Percentiles rank a stretch among this genome's conserved stretches.
These are phyloP conservation scores for Globisporangium yorkense DNA, from an alignment of 352 stramenopile genomes.

Conservation along the genomic window DNA sequence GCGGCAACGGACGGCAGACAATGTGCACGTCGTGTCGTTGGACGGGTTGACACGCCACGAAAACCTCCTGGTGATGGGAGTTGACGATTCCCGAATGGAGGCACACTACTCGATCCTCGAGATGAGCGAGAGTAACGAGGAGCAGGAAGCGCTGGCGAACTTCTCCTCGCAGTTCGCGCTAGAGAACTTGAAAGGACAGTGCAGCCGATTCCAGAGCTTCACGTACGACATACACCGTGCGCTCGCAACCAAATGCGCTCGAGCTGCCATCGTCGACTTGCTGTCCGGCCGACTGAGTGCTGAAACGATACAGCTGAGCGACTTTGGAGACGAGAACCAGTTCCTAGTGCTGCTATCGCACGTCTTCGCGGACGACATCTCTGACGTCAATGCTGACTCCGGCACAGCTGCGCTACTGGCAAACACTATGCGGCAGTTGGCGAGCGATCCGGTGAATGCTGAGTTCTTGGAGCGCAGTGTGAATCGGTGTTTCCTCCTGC, in stretches of 20 bases:
- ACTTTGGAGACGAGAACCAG: conserved; percentile 30
- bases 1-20: conserved; percentile 30
- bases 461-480: conserved; percentile 4
- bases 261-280: conserved; percentile 34
- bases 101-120: conserved; percentile 30
- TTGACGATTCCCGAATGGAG: conserved; percentile 46
- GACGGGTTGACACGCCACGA: conserved; percentile 25
- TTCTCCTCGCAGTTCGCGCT: conserved; percentile 65
- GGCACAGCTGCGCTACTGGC: conserved; percentile 13
- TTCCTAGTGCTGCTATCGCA: conserved; percentile 44
- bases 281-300: conserved; percentile 17
- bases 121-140: conserved; percentile 56
- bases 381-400: neutral
- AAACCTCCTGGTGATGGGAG: conserved; percentile 50
- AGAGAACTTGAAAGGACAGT: conserved; percentile 61
- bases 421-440: conserved; percentile 16
- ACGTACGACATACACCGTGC: conserved; percentile 58
- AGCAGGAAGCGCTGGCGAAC: conserved; percentile 40
- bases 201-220: conserved; percentile 48
- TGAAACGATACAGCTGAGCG: conserved; percentile 13
- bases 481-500: conserved; percentile 24
- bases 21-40: conserved; percentile 20
- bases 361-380: conserved; percentile 18
- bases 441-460: conserved; percentile 19
- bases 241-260: conserved; percentile 47